phyloP scores from a whole-genome alignment of 2,329 filamentous ascomycete species.

The Ophiosphaerella narmari region DNA sequence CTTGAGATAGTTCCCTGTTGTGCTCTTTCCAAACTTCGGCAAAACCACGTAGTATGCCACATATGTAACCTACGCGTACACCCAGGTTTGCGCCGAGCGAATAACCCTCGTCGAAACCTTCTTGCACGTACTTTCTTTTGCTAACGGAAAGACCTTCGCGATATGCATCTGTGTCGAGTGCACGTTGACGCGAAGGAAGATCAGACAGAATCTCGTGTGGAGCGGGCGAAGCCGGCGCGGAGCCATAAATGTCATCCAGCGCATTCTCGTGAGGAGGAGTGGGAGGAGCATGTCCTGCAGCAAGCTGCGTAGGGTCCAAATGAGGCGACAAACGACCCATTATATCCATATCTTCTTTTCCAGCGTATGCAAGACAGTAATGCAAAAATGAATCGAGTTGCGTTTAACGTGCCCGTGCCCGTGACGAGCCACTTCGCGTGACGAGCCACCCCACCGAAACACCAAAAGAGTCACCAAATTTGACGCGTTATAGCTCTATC shows the following conservation, averaged over 20 bases:
- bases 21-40: slow-evolving; percentile 52
- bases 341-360: slow-evolving; percentile 16
- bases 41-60: slow-evolving; percentile 79
- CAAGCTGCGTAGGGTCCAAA: slow-evolving; percentile 30
- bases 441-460: too few species aligned
- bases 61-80: slow-evolving; percentile 70
- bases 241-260: slow-evolving; percentile 55
- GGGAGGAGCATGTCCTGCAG: slow-evolving; percentile 36
- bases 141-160: slow-evolving; percentile 80
- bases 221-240: slow-evolving; percentile 47
- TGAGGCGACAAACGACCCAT: slow-evolving; percentile 31
- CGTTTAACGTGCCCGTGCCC: too few species aligned
- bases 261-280: slow-evolving; percentile 40
- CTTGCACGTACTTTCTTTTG: slow-evolving; percentile 78
- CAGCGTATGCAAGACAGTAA: neutral
- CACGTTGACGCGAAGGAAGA: slow-evolving; percentile 72
- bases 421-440: too few species aligned
- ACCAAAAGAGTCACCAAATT: too few species aligned
- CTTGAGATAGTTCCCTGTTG: slow-evolving; percentile 29
- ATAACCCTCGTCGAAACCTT: slow-evolving; percentile 91
- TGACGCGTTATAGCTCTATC: slow-evolving; percentile 2
- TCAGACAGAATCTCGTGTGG: slow-evolving; percentile 64
- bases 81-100: slow-evolving; percentile 82
- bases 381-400: slow-evolving; percentile 5
- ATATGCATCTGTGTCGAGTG: slow-evolving; percentile 85